Conservation (phyloP, 2,329 filamentous ascomycete species). For the Parascedosporium putredinis region DNA sequence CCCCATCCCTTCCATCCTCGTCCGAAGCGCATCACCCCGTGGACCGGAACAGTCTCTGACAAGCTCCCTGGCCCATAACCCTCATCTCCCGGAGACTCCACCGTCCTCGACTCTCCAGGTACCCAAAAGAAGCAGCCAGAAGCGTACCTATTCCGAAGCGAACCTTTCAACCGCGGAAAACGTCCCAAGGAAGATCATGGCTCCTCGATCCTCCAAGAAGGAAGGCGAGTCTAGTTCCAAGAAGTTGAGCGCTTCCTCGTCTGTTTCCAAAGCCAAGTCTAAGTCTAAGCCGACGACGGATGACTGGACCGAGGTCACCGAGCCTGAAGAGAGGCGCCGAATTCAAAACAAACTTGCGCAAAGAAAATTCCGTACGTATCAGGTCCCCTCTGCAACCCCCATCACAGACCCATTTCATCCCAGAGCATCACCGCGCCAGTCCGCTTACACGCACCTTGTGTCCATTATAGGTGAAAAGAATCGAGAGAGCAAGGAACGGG, state of each 20-base stretch:
- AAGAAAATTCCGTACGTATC: constrained; percentile 58
- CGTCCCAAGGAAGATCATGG: constrained; percentile 18
- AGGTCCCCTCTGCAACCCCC: not conserved
- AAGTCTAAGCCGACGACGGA: constrained; percentile 38
- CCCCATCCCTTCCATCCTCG: constrained; percentile 2
- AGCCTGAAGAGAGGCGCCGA: constrained; percentile 60
- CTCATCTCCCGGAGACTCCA: constrained; percentile 1
- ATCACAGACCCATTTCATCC: no score
- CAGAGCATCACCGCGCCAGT: no score
- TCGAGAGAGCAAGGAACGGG: constrained; percentile 55
- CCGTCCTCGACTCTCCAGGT: not conserved
- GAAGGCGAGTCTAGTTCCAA: constrained; percentile 15
- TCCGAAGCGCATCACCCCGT: constrained; percentile 4
- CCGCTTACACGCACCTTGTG: not conserved
- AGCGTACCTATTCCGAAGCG: constrained; percentile 12
- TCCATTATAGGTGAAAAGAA: constrained; percentile 56
- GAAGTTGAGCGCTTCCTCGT: constrained; percentile 17
- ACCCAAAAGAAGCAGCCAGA: constrained; percentile 8
- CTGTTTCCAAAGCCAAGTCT: constrained; percentile 26
- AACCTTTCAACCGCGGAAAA: constrained; percentile 21
- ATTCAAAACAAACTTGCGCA: constrained; percentile 71
- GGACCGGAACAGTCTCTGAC: not conserved
- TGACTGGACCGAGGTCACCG: constrained; percentile 60
- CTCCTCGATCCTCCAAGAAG: constrained; percentile 18
- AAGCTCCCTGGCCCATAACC: constrained; percentile 7